These are phyloP conservation scores for Clathrus columnatus DNA, from an alignment of 768 basidiomycete genomes.

Conservation along the genomic window DNA sequence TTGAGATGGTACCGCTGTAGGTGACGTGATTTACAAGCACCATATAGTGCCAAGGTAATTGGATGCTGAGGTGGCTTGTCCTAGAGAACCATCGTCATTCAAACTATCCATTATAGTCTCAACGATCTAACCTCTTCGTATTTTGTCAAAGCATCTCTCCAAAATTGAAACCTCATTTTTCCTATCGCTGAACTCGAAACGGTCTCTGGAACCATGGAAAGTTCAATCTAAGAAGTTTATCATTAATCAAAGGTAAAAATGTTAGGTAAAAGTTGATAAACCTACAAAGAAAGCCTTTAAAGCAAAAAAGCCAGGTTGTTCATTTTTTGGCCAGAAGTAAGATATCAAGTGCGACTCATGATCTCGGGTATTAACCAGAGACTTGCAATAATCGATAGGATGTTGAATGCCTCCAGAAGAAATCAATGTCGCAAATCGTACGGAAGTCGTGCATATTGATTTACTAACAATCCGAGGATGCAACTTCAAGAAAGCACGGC, in stretches of 20 bases:
- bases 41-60: conserved; percentile 62
- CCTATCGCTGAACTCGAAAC: conserved; percentile 68
- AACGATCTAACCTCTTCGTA: conserved; percentile 50
- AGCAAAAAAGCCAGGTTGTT: conserved; percentile 63
- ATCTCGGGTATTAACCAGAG: conserved; percentile 69
- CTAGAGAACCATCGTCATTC: conserved; percentile 29
- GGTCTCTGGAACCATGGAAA: conserved; percentile 67
- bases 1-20: conserved; percentile 70
- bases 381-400: conserved; percentile 56
- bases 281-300: conserved; percentile 78
- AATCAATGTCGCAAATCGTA: neutral
- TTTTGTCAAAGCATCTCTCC: conserved; percentile 69
- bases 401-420: conserved; percentile 22
- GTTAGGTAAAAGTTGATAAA: conserved; percentile 15
- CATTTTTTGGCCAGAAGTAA: conserved; percentile 60
- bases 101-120: neutral
- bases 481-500: too few relatives aligned
- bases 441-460: neutral
- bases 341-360: conserved; percentile 70
- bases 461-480: neutral
- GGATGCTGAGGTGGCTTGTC: conserved; percentile 73
- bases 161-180: conserved; percentile 82
- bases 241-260: conserved; percentile 10
- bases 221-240: conserved; percentile 46
- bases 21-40: conserved; percentile 39